phyloP scores from a whole-genome alignment of 2,329 filamentous ascomycete species.

The Colletotrichum noveboracense region DNA sequence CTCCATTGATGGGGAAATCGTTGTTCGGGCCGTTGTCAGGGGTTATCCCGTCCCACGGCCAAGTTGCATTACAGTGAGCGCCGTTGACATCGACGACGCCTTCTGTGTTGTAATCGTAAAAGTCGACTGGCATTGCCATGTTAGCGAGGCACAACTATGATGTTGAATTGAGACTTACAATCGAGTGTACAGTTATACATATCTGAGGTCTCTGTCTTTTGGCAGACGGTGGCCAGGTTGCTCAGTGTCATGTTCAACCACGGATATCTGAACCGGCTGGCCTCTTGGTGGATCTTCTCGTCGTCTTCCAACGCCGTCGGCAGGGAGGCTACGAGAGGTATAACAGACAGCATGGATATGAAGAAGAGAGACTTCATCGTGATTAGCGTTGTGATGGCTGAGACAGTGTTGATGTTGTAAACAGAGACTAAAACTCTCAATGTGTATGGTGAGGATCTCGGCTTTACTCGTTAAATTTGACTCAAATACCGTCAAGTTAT shows the following conservation, averaged over 20 bases:
- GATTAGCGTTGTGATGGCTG: not conserved
- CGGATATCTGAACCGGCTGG: constrained; percentile 7
- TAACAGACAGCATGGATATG: not conserved
- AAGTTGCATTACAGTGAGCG: constrained; percentile 23
- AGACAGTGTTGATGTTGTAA: not conserved
- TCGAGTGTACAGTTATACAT: constrained; percentile 10
- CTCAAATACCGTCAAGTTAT: not conserved
- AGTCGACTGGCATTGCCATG: constrained; percentile 8
- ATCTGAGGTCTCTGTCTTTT: not conserved
- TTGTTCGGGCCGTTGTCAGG: constrained; percentile 30
- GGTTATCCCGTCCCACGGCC: constrained; percentile 29
- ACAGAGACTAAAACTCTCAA: not conserved
- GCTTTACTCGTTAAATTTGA: not conserved
- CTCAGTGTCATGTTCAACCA: constrained; percentile 19
- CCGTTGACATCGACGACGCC: constrained; percentile 18
- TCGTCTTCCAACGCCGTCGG: not conserved
- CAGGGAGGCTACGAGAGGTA: not conserved
- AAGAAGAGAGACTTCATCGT: not conserved
- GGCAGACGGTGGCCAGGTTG: constrained; percentile 13
- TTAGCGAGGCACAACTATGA: not conserved
- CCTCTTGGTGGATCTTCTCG: not conserved
- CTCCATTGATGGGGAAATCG: constrained; percentile 13
- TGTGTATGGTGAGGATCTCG: not conserved
- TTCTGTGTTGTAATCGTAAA: constrained; percentile 23
- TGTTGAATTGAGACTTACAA: not conserved